Evolutionary conservation across 805 yeast genomes (phyloP).

Genomic region (Maudiozyma turicensis): DNA sequence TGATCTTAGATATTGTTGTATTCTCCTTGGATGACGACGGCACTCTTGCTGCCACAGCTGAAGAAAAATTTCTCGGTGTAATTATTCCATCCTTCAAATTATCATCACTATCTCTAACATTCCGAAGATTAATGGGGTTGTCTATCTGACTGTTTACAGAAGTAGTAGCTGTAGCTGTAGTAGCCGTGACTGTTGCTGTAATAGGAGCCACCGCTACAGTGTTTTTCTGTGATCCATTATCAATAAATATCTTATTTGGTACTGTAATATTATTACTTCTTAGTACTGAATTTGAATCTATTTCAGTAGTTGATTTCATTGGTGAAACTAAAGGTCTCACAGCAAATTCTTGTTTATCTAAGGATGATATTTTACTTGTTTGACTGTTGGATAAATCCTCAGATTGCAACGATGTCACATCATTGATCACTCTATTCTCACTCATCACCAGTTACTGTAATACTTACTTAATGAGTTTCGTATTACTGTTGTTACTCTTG

Average conservation of each 20-base stretch:
- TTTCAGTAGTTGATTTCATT: constrained; percentile 23
- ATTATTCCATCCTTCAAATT: background rate
- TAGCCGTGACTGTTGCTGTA: background rate
- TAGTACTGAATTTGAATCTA: constrained; percentile 25
- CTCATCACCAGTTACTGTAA: background rate
- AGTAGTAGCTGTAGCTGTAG: background rate
- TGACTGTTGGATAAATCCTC: background rate
- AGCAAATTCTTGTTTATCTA: constrained; percentile 14
- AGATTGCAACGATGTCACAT: background rate
- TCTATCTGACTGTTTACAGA: background rate
- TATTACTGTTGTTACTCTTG: too few species aligned
- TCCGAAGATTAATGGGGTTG: background rate
- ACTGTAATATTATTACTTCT: constrained; percentile 16
- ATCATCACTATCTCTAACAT: background rate
- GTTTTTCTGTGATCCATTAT: background rate
- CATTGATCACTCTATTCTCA: background rate
- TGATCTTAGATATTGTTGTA: background rate
- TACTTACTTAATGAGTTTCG: too few species aligned
- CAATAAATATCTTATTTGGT: constrained; percentile 10
- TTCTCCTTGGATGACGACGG: background rate
- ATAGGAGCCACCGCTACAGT: background rate
- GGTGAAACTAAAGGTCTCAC: constrained; percentile 15
- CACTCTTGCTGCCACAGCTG: background rate
- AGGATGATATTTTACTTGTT: background rate
- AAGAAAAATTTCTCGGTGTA: background rate